A percentile compares a stretch with the other conserved stretches of the same genome.
These are phyloP conservation scores for Escovopsis sp. DNA, from an alignment of 2,329 filamentous ascomycete genomes.

Conservation along the genomic window DNA sequence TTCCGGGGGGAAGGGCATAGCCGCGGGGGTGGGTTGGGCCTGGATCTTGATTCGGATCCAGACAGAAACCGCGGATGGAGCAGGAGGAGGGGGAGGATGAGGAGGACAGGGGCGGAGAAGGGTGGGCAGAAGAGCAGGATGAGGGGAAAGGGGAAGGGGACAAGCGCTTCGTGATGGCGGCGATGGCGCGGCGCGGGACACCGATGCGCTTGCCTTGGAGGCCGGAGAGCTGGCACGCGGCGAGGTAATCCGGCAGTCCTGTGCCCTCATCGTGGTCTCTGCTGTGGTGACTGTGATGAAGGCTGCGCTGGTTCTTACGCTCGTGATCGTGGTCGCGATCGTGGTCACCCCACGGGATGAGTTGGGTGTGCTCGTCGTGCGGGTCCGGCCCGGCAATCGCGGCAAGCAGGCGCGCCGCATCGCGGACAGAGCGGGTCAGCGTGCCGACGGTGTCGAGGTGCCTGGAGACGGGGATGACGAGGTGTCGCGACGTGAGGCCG, in stretches of 20 bases:
- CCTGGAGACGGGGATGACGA: conserved; percentile 49
- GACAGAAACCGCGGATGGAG: too few species aligned
- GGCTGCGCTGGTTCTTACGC: too few species aligned
- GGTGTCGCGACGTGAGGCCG: conserved; percentile 43
- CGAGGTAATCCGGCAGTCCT: conserved; percentile 39
- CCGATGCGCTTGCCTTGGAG: conserved; percentile 46
- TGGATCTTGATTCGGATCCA: too few species aligned
- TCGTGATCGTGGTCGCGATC: too few species aligned
- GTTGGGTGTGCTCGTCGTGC: conserved; percentile 46
- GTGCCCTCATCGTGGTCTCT: too few species aligned
- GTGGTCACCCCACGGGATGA: conserved; percentile 31
- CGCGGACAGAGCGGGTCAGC: conserved; percentile 48
- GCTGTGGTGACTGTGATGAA: too few species aligned
- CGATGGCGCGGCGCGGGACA: conserved; percentile 43
- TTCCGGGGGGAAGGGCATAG: neutral
- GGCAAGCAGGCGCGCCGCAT: conserved; percentile 46
- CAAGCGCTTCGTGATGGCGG: neutral
- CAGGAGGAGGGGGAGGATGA: too few species aligned
- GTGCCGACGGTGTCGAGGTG: conserved; percentile 52
- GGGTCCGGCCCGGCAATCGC: conserved; percentile 45
- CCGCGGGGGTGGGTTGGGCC: too few species aligned
- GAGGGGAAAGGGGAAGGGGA: too few species aligned
- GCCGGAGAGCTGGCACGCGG: conserved; percentile 36
- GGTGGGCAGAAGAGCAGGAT: too few species aligned
- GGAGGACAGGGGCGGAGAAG: too few species aligned